Base-by-base conservation (phyloP, 2,329 filamentous ascomycete genomes). In the Fusarium foetens region DNA sequence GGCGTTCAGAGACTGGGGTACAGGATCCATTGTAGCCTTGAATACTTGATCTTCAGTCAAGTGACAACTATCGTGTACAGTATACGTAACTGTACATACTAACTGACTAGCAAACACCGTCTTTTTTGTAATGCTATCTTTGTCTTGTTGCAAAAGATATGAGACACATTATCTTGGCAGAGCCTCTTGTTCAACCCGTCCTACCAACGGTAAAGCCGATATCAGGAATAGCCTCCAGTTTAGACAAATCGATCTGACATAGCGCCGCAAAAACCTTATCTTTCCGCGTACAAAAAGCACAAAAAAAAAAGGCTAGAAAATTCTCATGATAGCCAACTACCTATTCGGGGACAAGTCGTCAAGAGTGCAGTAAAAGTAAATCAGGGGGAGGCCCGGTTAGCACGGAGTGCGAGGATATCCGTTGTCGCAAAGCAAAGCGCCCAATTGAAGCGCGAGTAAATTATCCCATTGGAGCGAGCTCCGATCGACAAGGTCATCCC, bases 401-500 rank as follows among this genome's bases (percentile, higher is more conserved):
- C 51, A 65, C 65, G 75, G 73, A 74, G 72, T 54, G 66, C 57
- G 48, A 71, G 23, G 58, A 70, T 63, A 74, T 60, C 59, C 63
- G 58, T n/a, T 36, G 31, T 45, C 46, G 51, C 31, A 38, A 38
- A 39, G 31, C 13, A 41, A 41, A 42, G 38, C n/a, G 21, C 25
- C 75, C 75, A 77, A 77, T 77, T 19, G 19, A 49, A 67, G 51
- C 29, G 25, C 42, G 69, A 66, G 68, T 68, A 74, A 69, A 72
- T 48, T 51, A 21, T 51, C 51, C 41, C 62, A 55, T 69, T 72
- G 68, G 66, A 68, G 63, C 51, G 64, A 59, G 66, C 31, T 45
- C 55, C 52, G 71, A 76, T 72, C 58, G 55, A 49, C 65, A 54
- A 58, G 51, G 45, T 62, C 63, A 66, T 43, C 69, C 69, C 67